Base-by-base conservation (phyloP, 2,329 filamentous ascomycete species). In the Ophiostoma himal-ulmi region DNA sequence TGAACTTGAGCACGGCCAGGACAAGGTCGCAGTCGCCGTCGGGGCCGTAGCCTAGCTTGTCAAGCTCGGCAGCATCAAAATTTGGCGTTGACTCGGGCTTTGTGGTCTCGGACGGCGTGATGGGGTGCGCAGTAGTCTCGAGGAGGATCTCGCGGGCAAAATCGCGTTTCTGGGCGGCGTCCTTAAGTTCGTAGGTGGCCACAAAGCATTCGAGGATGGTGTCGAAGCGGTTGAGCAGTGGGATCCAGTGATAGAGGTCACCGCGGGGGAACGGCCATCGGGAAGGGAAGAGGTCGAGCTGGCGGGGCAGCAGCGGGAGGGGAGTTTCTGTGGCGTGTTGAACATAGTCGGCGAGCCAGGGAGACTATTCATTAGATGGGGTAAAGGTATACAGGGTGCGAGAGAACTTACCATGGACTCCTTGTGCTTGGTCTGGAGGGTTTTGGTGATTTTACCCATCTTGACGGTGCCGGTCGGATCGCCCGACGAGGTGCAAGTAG, bases 191-290 rank as follows among this genome's bases (percentile, higher is more conserved):
- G 81, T 99, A 99, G 74, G 88, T 89, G 70, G 87, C 84, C 79
- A 89, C 93, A 78, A 96, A 93, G 54, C 88, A 83, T 75, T 96
- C 92, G 57, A 99, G 83, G 74, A 98, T 89, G 76, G 87, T 88
- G 80, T 99, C 95, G 80, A 99, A 98, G 71, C 93, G 90, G 79
- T 99, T 96, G 72, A 99, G 82, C 34, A 97, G 86, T 37, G 92
- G 90, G 75, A 99, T 97, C 96, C 96, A 99, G 83, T 99, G 94
- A 78, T 98, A 98, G 39, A 98, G 83, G 79, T 99, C 95, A 72
- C 95, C 96, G 78, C 94, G 88, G 54, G 94, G 94, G 77, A 98
- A 96, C 1, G 94, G 93, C 95, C 95, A 99, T 85, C 90, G 85
- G 74, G 89, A 89, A 71, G 94, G 93, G 78, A 98, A 98, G 70